Conservation (phyloP, 2,329 filamentous ascomycete genomes). For the Aspergillus costaricaensis region DNA sequence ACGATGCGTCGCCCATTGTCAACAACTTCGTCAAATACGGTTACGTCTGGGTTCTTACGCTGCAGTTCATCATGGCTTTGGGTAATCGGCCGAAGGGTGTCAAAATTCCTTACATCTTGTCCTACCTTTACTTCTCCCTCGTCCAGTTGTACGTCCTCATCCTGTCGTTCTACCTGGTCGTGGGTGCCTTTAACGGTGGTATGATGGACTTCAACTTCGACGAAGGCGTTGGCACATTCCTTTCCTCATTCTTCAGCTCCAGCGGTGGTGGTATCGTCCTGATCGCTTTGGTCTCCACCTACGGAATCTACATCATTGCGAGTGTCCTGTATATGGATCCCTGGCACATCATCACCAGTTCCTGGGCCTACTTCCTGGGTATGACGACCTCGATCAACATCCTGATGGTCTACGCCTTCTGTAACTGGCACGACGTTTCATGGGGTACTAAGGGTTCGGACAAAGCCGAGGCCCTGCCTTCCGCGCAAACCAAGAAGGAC, state of each 20-base stretch:
- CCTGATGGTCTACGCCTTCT: conserved; percentile 98
- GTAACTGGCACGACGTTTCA: conserved; percentile 99
- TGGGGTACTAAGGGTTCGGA: conserved; percentile 99
- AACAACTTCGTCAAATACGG: conserved; percentile 90
- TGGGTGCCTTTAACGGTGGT: conserved; percentile 70
- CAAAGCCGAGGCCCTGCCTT: conserved; percentile 89
- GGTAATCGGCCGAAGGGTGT: conserved; percentile 95
- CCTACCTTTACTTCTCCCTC: conserved; percentile 81
- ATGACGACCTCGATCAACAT: conserved; percentile 99
- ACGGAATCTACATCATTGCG: conserved; percentile 93
- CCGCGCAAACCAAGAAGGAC: conserved; percentile 82
- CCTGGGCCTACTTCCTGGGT: conserved; percentile 79
- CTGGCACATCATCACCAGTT: conserved; percentile 99
- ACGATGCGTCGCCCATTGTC: conserved; percentile 80
- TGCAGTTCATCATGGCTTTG: conserved; percentile 95
- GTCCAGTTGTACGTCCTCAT: conserved; percentile 91
- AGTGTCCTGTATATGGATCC: conserved; percentile 98
- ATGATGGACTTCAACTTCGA: conserved; percentile 64
- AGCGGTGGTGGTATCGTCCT: conserved; percentile 81
- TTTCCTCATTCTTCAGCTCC: conserved; percentile 79
- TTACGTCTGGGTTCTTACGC: conserved; percentile 84
- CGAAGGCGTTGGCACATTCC: conserved; percentile 64
- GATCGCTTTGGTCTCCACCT: conserved; percentile 88
- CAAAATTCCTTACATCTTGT: conserved; percentile 86
- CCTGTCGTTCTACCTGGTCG: conserved; percentile 83